These are phyloP conservation scores for Quercus mongolica DNA, from an alignment of 306 rosid species.

Conservation along the genomic window DNA sequence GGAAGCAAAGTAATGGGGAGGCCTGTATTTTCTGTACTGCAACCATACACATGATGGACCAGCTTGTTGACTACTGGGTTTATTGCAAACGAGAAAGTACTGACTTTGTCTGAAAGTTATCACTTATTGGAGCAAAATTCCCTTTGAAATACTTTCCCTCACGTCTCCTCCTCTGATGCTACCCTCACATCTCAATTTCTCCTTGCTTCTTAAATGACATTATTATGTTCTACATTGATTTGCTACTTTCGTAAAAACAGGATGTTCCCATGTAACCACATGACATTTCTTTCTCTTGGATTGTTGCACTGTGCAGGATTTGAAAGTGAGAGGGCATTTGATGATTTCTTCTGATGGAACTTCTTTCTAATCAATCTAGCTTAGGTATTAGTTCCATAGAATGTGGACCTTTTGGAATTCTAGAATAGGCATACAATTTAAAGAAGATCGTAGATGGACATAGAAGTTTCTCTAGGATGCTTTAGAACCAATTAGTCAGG, in stretches of 20 bases:
- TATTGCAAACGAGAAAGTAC: background rate
- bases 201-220: background rate
- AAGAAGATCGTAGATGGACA: conserved; percentile 25
- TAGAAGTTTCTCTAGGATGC: conserved; percentile 21
- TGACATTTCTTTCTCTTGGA: conserved; percentile 11
- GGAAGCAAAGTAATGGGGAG: background rate
- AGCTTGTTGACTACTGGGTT: background rate
- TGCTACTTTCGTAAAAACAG: background rate
- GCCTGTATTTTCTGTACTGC: background rate
- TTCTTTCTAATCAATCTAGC: conserved; percentile 34
- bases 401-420: background rate
- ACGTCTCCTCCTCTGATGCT: background rate
- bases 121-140: background rate
- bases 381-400: conserved; percentile 18
- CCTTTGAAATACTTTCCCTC: background rate
- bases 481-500: conserved; percentile 33
- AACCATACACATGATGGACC: background rate
- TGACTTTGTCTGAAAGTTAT: background rate
- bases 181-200: background rate
- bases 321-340: conserved; percentile 75
- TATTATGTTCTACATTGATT: background rate
- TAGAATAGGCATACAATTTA: conserved; percentile 13
- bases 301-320: conserved; percentile 62
- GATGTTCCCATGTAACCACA: conserved; percentile 3
- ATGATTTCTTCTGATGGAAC: conserved; percentile 73